Evolutionary conservation across 2,329 filamentous ascomycete genomes (phyloP), one percentile per base, ranked within the genome.

Genomic region (Dissoconium aciculare): DNA sequence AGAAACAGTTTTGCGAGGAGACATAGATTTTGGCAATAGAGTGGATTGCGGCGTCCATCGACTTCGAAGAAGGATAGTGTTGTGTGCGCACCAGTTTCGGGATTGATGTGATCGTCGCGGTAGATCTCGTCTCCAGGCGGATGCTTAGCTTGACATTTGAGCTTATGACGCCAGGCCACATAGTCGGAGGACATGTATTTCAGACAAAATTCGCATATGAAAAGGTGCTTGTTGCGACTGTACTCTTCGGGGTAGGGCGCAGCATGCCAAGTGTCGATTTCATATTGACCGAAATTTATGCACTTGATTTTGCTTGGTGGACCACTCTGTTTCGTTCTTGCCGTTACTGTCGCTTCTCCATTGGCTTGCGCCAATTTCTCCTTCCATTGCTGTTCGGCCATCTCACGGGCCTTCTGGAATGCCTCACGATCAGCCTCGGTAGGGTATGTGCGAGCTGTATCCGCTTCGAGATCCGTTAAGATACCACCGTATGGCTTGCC

Each of bases 131-230:
- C 89, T 14, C 89, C 89, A 0, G 91, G 91, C 3, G 89, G 91
- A 50, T 95, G 85, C 54, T 95, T 95, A 19, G 84, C 84, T 4
- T 83, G 80, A 46, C 89, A 98, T 61, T 98, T 98, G 46, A 67
- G 56, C 56, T 95, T 95, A 58, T 98, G 89, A 31, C 89, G 73
- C 83, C 87, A 95, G 10, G 89, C 87, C 15, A 98, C 89, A 48
- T 92, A 95, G 53, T 94, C 87, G 11, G 89, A 95, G 56, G 91
- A 93, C 84, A 98, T 94, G 60, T 98, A 98, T 58, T 95, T 98
- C 37, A 98, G 66, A 53, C 89, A 98, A 56, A 95, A 98, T 55
- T 98, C 91, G 65, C 89, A 98, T 40, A 98, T 95, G 57, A 93
- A 95, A n/a, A 98, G 69, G 21, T 93, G 80, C 16, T 82, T 77